Evolutionary conservation across 1,284 basidiomycete species (phyloP), one percentile per base, ranked within the genome.

Genomic region (Porodaedalea pini): DNA sequence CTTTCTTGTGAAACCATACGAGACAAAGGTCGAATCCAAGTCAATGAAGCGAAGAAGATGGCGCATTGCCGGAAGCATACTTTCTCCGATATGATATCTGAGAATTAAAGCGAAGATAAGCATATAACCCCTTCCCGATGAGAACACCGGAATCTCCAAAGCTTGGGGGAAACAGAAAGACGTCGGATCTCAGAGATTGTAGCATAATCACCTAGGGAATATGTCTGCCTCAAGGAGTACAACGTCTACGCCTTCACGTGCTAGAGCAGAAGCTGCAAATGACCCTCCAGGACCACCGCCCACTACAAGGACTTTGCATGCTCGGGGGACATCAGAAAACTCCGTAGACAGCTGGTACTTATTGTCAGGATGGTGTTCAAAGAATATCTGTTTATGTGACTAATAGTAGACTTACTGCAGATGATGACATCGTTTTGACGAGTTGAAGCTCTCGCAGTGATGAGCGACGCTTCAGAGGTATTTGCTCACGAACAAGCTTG

Each of bases 251-350:
- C 88, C 88, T 69, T 90, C 88, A 39, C 83, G 72, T 3, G 85
- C 84, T 10, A 90, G 78, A 36, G 76, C 82, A n/a, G 83, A 74
- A 2, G 87, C 86, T 39, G 85, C 76, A 66, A 87, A 90, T 58
- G 80, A 81, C 23, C 88, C 88, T 15, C 80, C 82, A 7, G 88
- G 88, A 17, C 88, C 88, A 51, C 81, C 81, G 17, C 78, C 78
- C 8, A 79, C 66, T 44, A 80, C 73, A 41, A 78, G 73, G 50
- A 78, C 65, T n/a, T n/a, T 54, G 36, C 40, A 45, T 23, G 36
- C 11, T 23, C 21, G 11, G 10, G 51, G 51, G 7, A 50, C n/a
- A n/a, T n/a, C n/a, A n/a, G n/a, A n/a, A n/a, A n/a, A n/a, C n/a
- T n/a, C n/a, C n/a, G n/a, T n/a, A n/a, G n/a, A n/a, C n/a, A n/a